phyloP scores from a whole-genome alignment of 139 green algal genomes.

The Micractinium sp. region DNA sequence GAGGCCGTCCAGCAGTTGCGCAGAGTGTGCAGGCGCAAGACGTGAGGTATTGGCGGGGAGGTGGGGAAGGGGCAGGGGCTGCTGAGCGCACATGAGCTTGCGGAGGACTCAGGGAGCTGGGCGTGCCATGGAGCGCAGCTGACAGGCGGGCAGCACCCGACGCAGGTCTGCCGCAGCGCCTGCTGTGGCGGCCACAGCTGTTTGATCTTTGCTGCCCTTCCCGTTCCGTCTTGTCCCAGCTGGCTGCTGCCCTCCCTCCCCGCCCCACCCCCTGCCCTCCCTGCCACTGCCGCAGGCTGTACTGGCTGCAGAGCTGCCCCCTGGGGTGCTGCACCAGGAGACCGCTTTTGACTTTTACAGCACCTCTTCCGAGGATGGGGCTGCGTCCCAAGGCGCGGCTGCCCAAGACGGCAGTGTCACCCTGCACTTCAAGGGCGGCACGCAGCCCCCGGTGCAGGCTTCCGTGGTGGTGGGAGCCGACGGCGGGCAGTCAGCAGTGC shows the following conservation, averaged over 20 bases:
- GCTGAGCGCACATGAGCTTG: too few species aligned
- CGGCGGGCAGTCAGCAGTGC: constrained; percentile 21
- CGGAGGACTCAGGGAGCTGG: too few species aligned
- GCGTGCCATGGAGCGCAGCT: too few species aligned
- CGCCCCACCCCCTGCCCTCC: neutral
- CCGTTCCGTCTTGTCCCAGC: too few species aligned
- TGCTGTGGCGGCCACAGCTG: too few species aligned
- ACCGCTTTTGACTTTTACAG: neutral
- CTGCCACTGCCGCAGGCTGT: neutral
- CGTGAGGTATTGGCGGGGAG: neutral
- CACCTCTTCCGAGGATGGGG: neutral
- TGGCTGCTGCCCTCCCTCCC: too few species aligned
- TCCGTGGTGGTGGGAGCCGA: constrained; percentile 28
- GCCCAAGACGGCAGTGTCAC: neutral
- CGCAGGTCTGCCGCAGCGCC: too few species aligned
- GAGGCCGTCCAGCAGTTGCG: neutral
- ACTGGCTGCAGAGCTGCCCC: constrained; percentile 6
- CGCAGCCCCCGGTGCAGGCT: neutral
- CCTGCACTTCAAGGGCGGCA: neutral
- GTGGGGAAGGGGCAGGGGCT: too few species aligned
- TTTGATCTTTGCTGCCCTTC: neutral
- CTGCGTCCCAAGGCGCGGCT: neutral
- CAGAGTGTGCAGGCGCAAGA: neutral
- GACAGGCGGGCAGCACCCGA: too few species aligned
- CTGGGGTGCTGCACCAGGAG: constrained; percentile 17